Base-by-base conservation (phyloP, 2,329 filamentous ascomycete genomes). In the Ophiostoma australiae region DNA sequence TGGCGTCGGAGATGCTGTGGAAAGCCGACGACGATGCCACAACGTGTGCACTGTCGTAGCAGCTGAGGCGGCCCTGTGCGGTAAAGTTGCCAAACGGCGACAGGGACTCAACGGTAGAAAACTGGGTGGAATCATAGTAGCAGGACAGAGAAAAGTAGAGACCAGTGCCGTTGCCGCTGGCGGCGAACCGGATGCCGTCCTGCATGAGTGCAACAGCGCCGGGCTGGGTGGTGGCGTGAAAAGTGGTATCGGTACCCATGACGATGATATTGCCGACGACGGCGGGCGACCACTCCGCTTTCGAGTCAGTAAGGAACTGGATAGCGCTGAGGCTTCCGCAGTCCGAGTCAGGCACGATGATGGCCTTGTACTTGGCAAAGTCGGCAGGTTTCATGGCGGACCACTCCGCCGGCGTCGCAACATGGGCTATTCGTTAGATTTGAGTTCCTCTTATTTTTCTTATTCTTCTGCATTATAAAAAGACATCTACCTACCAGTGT, bases 301-400 rank as follows among this genome's bases (percentile, higher is more conserved):
- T 81, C 33, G 80, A 80, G 52, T 79, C 77, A 39, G 79, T 76
- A 11, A 83, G 76, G 70, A 82, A 80, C 37, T 77, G 74, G 71
- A 83, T 77, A 17, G 74, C 73, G 69, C 70, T 72, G 75, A 74
- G 68, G n/a, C 75, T 74, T 8, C 76, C 76, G 72, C 79, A 80
- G 67, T 77, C 75, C 13, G 80, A 78, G 72, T 84, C 82, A 7
- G 80, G 79, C 52, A 83, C 76, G 70, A 84, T 75, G 69, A 84
- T 80, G 15, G 81, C 81, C 74, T 81, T 82, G 79, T 79, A 84
- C 70, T 78, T 76, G 66, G 80, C 78, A 75, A 83, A 83, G 72
- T 84, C 81, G 48, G 76, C 76, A 1, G 80, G 79, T 8, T 78
- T 80, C 74, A 75, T 74, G 61, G 69, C 44, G 31, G 68, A 69